Evolutionary conservation across 2,329 filamentous ascomycete genomes (phyloP).

Genomic region (Neonectria faginata): DNA sequence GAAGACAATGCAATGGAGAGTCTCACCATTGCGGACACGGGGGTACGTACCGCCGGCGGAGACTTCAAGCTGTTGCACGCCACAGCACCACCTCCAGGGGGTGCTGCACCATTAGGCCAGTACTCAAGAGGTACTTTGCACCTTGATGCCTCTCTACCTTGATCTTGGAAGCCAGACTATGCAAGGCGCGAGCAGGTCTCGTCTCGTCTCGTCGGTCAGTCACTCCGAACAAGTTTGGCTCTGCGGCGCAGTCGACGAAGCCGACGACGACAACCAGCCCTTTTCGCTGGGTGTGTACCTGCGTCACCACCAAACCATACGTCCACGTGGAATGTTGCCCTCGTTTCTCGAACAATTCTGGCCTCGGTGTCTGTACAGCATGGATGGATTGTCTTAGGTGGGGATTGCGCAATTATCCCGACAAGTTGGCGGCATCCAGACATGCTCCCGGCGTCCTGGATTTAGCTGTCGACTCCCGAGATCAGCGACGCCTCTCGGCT

Average conservation of each 20-base stretch:
- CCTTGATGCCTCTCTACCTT: constrained; percentile 10
- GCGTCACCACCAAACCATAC: constrained; percentile 34
- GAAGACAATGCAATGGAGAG: constrained; percentile 10
- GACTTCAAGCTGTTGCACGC: constrained; percentile 22
- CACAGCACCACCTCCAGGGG: constrained; percentile 8
- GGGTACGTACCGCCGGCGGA: constrained; percentile 32
- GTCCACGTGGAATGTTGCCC: constrained; percentile 41
- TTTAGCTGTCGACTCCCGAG: constrained; percentile 40
- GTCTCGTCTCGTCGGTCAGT: too few relatives aligned
- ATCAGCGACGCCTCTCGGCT: constrained; percentile 41
- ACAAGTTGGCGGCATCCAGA: constrained; percentile 20
- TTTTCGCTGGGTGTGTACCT: constrained; percentile 37
- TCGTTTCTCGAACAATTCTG: constrained; percentile 28
- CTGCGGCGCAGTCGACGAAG: neutral
- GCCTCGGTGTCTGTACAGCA: neutral
- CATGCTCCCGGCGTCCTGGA: constrained; percentile 33
- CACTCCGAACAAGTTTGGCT: neutral
- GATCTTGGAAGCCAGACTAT: constrained; percentile 16
- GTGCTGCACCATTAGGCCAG: constrained; percentile 11
- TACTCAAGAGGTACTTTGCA: constrained; percentile 23
- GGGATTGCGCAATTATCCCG: constrained; percentile 15
- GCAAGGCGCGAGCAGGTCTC: neutral
- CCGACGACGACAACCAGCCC: neutral
- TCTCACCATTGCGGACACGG: constrained; percentile 29
- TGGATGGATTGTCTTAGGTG: neutral